Conservation (phyloP, 768 basidiomycete genomes). For the Lactarius vividus region DNA sequence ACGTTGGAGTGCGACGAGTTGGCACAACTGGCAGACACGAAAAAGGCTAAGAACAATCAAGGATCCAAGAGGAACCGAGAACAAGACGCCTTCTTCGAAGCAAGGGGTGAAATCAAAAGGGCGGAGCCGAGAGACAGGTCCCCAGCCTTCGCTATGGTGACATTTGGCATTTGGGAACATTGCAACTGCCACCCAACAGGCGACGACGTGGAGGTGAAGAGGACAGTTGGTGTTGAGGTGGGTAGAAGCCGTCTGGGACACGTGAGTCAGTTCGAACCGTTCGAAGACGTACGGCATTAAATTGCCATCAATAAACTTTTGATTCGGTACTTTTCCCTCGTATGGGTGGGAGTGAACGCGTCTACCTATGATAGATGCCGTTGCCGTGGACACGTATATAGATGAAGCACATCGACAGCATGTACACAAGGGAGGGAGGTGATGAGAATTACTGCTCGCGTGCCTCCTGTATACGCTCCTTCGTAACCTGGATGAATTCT, state of each 20-base stretch:
- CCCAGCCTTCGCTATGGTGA: constrained; percentile 64
- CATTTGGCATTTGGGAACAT: constrained; percentile 36
- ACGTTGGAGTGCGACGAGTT: constrained; percentile 34
- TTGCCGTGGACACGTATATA: background rate
- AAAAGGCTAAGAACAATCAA: constrained; percentile 45
- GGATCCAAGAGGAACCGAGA: constrained; percentile 50
- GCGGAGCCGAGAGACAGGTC: constrained; percentile 51
- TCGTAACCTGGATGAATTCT: constrained; percentile 39
- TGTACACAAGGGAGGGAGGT: background rate
- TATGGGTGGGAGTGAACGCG: background rate
- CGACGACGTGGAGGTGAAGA: background rate
- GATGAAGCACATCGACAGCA: background rate
- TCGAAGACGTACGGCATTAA: background rate
- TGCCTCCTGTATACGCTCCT: constrained; percentile 33
- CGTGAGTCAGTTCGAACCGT: background rate
- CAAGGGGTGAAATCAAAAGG: constrained; percentile 79
- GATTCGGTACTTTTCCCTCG: background rate
- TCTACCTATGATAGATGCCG: background rate
- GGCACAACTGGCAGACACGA: constrained; percentile 37
- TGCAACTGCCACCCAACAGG: background rate
- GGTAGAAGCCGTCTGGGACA: background rate
- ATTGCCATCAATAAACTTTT: no score
- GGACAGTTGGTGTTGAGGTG: background rate
- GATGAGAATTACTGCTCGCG: constrained; percentile 16
- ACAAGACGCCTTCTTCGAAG: constrained; percentile 70